Conservation (phyloP, 164 flowering plant genomes). For the Nymphaea thermarum region DNA sequence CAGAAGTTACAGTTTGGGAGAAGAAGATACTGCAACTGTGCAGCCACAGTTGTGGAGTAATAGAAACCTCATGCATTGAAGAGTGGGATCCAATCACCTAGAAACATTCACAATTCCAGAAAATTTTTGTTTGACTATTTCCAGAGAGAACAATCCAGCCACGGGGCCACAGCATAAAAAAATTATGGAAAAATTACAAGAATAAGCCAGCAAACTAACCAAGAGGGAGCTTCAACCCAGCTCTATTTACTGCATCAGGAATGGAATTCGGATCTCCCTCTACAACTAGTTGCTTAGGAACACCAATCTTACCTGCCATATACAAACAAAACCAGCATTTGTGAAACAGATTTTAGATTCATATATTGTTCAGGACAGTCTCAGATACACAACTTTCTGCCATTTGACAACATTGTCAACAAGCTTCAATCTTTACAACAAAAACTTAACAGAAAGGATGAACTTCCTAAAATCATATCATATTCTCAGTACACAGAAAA, state of each 20-base stretch:
- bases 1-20: too few species aligned
- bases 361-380: too few species aligned
- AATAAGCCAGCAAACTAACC: conserved; percentile 24
- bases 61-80: too few species aligned
- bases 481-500: neutral
- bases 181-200: neutral
- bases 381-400: too few species aligned
- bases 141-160: neutral
- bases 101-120: too few species aligned
- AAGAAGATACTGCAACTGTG: too few species aligned
- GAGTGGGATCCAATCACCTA: too few species aligned
- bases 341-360: too few species aligned
- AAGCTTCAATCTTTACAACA: neutral
- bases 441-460: too few species aligned
- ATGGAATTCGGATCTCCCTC: conserved; percentile 45
- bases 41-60: too few species aligned
- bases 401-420: neutral
- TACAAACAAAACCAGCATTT: neutral
- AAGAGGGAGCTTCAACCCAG: conserved; percentile 59
- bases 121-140: too few species aligned
- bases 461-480: too few species aligned
- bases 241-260: conserved; percentile 52
- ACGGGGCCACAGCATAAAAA: neutral
- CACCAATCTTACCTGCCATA: conserved; percentile 50
- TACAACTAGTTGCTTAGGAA: conserved; percentile 68